Conservation (phyloP, 306 rosid species). For the Macrotyloma uniflorum region DNA sequence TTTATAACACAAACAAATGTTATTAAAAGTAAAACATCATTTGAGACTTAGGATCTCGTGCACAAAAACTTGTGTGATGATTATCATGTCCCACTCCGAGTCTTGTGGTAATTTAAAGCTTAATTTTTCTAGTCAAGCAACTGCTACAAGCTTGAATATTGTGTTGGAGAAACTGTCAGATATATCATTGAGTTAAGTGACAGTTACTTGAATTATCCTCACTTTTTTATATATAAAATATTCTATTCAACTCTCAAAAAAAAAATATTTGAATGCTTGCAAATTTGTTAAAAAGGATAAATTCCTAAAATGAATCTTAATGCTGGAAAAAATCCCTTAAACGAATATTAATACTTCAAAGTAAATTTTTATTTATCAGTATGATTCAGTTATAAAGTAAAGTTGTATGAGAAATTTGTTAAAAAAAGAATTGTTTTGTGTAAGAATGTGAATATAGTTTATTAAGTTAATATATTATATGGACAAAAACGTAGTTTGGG, state of each 20-base stretch:
- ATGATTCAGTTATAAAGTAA: background rate
- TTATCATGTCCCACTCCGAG: background rate
- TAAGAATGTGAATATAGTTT: too few species aligned
- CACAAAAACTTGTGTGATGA: background rate
- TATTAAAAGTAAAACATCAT: background rate
- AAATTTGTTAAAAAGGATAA: background rate
- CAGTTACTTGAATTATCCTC: too few species aligned
- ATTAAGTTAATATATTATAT: too few species aligned
- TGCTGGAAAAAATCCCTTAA: too few species aligned
- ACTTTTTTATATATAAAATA: too few species aligned
- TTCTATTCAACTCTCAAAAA: background rate
- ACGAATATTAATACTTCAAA: too few species aligned
- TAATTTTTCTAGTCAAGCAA: background rate
- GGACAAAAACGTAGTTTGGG: background rate
- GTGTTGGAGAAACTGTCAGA: background rate
- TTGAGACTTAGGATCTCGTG: background rate
- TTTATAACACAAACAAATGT: background rate
- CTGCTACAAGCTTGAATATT: background rate
- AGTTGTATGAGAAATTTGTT: background rate
- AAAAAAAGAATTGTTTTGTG: too few species aligned
- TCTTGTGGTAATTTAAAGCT: background rate
- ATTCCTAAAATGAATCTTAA: background rate
- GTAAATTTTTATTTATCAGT: too few species aligned
- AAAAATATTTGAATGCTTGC: background rate
- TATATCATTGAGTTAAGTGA: background rate